Conservation (phyloP, 345 rosid genomes). For the rapeseed (Brassica napus) region Da-Ae NC_063445.1:12993001-12993500, state of each 20-base stretch:
- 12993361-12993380: neutral
- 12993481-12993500: neutral
- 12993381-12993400: neutral
- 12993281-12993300: neutral
- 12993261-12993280: neutral
- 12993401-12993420: neutral
- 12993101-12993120: too few species aligned
- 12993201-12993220: neutral
- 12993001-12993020: neutral
- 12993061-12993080: too few species aligned
- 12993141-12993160: too few species aligned
- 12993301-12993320: neutral
- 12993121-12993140: too few species aligned
- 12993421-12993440: neutral
- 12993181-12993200: too few species aligned
- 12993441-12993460: neutral
- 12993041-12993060: neutral
- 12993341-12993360: neutral
- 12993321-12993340: neutral
- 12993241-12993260: neutral
- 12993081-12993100: too few species aligned
- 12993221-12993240: neutral
- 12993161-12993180: too few species aligned
- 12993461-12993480: neutral
- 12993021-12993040: neutral